Evolutionary conservation across 768 basidiomycete species (phyloP).

Genomic region (Lentinus brumalis): DNA sequence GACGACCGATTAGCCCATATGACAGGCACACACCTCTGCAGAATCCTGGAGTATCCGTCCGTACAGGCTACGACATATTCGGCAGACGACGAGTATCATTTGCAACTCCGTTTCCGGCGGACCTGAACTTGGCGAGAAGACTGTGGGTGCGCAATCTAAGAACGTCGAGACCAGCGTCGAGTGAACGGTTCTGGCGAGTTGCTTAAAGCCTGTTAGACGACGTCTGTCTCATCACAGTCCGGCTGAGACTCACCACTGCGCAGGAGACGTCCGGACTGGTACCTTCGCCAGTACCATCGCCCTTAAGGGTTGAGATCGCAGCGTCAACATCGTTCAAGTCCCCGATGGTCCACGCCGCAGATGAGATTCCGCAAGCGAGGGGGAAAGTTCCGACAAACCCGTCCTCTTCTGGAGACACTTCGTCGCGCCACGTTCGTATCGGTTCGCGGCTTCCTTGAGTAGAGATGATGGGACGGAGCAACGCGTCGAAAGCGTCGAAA

Average conservation of each 20-base stretch:
- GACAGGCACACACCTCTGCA: slow-evolving; percentile 36
- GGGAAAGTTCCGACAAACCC: slow-evolving; percentile 31
- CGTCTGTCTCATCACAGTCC: too few relatives aligned
- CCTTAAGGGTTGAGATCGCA: not conserved
- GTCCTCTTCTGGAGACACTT: slow-evolving; percentile 19
- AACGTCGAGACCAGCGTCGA: slow-evolving; percentile 80
- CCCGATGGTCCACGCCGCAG: slow-evolving; percentile 24
- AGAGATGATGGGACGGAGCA: slow-evolving; percentile 34
- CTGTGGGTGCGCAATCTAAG: slow-evolving; percentile 83
- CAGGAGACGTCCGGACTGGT: slow-evolving; percentile 17
- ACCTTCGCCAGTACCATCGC: not conserved
- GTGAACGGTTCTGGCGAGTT: slow-evolving; percentile 73
- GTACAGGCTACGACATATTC: slow-evolving; percentile 64
- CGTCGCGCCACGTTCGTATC: not conserved
- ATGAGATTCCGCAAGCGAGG: slow-evolving; percentile 13
- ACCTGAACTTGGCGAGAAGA: slow-evolving; percentile 68
- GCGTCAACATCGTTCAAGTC: slow-evolving; percentile 23
- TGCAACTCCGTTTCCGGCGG: slow-evolving; percentile 63
- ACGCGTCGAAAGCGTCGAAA: slow-evolving; percentile 54
- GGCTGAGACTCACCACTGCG: slow-evolving; percentile 17
- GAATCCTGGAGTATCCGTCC: slow-evolving; percentile 50
- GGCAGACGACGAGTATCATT: slow-evolving; percentile 56
- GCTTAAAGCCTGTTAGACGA: slow-evolving; percentile 39
- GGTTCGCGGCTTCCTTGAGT: not conserved
- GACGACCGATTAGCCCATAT: too few relatives aligned